A percentile compares a stretch with the other conserved stretches of the same genome.
phyloP scores from a whole-genome alignment of 2,329 filamentous ascomycete genomes.

The Claviceps citrina region DNA sequence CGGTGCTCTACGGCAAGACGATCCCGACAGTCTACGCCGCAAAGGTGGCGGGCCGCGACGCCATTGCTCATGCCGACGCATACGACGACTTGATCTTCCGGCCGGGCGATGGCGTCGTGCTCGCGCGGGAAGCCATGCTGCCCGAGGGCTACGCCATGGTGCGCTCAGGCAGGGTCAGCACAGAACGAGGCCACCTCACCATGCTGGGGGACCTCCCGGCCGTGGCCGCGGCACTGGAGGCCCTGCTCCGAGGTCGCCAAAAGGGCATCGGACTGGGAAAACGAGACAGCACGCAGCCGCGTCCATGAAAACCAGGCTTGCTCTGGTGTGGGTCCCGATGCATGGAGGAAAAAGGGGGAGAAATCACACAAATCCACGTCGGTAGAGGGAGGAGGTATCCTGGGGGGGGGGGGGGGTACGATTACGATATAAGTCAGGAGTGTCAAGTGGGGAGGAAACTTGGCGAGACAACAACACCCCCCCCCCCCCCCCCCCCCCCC shows the following conservation, averaged over 20 bases:
- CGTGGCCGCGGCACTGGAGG: constrained; percentile 58
- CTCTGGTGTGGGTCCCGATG: neutral
- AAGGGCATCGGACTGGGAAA: constrained; percentile 57
- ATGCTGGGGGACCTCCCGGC: constrained; percentile 73
- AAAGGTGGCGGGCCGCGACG: constrained; percentile 55
- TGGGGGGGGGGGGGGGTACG: neutral
- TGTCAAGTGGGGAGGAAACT: too few relatives aligned
- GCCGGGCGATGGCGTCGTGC: constrained; percentile 75
- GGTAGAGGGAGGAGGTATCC: too few relatives aligned
- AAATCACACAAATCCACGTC: too few relatives aligned
- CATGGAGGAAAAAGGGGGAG: too few relatives aligned
- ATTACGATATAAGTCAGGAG: too few relatives aligned
- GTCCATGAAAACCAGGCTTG: too few relatives aligned
- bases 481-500: too few relatives aligned
- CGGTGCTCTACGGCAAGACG: constrained; percentile 73
- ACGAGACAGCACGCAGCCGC: neutral
- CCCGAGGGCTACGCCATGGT: constrained; percentile 64
- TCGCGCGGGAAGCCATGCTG: constrained; percentile 73
- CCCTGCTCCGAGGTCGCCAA: constrained; percentile 48
- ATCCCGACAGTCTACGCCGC: constrained; percentile 76
- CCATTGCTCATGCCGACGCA: constrained; percentile 58
- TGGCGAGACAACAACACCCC: too few relatives aligned
- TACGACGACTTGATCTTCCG: constrained; percentile 83
- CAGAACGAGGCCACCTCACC: constrained; percentile 75
- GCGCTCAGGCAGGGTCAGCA: constrained; percentile 58